Evolutionary conservation across 2,329 filamentous ascomycete species (phyloP), one percentile per base, ranked within the genome.

Genomic region (Calonectria pseudoturangicola): DNA sequence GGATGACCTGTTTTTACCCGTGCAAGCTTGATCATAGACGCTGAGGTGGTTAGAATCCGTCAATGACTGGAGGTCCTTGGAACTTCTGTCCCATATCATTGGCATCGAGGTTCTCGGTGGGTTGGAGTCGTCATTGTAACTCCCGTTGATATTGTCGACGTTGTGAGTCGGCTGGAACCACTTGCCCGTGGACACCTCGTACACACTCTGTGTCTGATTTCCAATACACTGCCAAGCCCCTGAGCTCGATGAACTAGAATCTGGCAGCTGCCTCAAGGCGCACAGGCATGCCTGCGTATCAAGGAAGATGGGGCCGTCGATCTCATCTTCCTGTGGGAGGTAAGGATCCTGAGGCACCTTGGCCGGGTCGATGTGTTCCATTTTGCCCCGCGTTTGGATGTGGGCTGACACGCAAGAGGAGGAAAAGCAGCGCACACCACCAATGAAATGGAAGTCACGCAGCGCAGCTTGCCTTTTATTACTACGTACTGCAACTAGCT

Each of bases 161-260:
- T 74, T 78, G 27, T 83, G 76, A 2, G 79, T 65, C 28, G 82
- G 78, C 15, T 82, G 79, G 71, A 85, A 87, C 86, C 86, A 87
- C 71, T 86, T 87, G 5, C 86, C 86, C 3, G 77, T 81, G 25
- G 76, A 84, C 21, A 79, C 79, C 2, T 71, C 73, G 66, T 86
- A 86, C 1, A 85, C 80, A 2, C 80, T 81, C 51, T 85, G 77
- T 0, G 84, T 86, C 73, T 86, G 85, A 71, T 87, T 85, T 15
- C 86, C 85, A 36, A 87, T 84, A 73, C 86, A 87, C 71, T 86
- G 85, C 86, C 86, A 87, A n/a, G 80, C 79, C 13, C 79, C 77
- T 30, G 75, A 63, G 7, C 70, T 77, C 13, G 72, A 67, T 27
- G 74, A 66, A 16, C 71, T 65, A 2, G 48, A 43, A 30, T 62